Conservation (phyloP, 2,329 filamentous ascomycete species). For the Exophiala phaeomuriformis region DNA sequence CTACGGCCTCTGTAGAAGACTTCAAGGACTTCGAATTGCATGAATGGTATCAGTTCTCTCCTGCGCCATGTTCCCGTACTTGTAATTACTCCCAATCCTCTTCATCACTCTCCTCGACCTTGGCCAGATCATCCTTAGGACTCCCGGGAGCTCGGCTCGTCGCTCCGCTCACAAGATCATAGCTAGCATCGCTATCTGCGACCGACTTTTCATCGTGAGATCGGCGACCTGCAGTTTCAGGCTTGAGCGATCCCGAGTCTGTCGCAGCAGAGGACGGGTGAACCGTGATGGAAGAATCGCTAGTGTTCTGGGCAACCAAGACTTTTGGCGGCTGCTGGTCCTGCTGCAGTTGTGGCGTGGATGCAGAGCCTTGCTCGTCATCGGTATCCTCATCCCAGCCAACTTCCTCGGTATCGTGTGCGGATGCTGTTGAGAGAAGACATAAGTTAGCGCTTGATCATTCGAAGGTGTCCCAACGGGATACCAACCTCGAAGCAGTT, state of each 20-base stretch:
- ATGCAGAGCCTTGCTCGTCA: conserved; percentile 40
- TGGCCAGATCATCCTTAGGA: conserved; percentile 51
- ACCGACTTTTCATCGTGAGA: conserved; percentile 87
- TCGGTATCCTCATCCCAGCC: conserved; percentile 67
- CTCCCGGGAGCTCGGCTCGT: conserved; percentile 69
- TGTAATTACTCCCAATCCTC: conserved; percentile 32
- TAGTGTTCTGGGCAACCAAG: conserved; percentile 20
- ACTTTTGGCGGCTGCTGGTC: conserved; percentile 33
- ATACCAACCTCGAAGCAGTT: conserved; percentile 76
- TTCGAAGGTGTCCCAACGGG: conserved; percentile 2
- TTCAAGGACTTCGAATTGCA: too few species aligned
- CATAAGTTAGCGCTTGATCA: conserved; percentile 9
- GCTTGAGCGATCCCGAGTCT: conserved; percentile 45
- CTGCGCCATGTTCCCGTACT: not conserved
- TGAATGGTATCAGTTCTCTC: not conserved
- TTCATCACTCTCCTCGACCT: conserved; percentile 45
- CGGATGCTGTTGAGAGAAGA: conserved; percentile 32
- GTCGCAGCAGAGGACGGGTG: conserved; percentile 31
- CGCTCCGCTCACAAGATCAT: conserved; percentile 80
- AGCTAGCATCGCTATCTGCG: conserved; percentile 89
- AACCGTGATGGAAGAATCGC: conserved; percentile 21
- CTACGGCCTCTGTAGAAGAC: too few species aligned
- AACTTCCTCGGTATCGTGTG: conserved; percentile 65
- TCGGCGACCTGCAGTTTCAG: conserved; percentile 51
- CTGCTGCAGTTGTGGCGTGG: conserved; percentile 41